Percentiles rank a stretch among this genome's conserved stretches.
phyloP scores from a whole-genome alignment of 129 eudicot genomes.

The Saussurea involucrata region DNA sequence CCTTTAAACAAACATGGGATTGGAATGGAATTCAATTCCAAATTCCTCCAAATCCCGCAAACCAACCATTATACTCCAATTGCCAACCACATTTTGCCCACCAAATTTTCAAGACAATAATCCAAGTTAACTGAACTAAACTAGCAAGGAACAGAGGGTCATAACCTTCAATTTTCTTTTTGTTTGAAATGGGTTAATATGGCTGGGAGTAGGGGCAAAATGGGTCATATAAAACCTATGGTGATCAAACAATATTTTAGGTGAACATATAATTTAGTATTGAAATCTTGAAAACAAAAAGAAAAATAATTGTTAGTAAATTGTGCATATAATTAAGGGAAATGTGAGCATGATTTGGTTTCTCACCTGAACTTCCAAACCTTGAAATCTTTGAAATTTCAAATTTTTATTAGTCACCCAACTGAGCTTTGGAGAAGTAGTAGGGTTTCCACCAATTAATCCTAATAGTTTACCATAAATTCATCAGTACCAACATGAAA shows the following conservation, averaged over 20 bases:
- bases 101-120: not conserved
- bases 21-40: no score
- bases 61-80: not conserved
- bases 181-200: constrained; percentile 1
- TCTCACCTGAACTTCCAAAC: constrained; percentile 45
- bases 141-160: not conserved
- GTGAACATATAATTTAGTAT: not conserved
- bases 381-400: constrained; percentile 25
- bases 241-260: not conserved
- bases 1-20: no score
- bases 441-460: constrained; percentile 25
- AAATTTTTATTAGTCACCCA: constrained; percentile 22
- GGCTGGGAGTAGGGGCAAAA: not conserved
- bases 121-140: not conserved
- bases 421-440: constrained; percentile 21
- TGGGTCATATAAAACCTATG: not conserved
- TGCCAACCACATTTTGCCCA: not conserved
- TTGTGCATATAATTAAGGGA: not conserved
- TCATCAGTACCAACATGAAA: not conserved
- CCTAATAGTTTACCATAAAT: constrained; percentile 12
- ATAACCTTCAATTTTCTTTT: not conserved
- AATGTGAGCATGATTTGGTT: not conserved
- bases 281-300: not conserved
- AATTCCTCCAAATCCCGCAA: no score
- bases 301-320: not conserved